Evolutionary conservation across 768 basidiomycete genomes (phyloP).

Genomic region (Leccinum olivaceopallidum): DNA sequence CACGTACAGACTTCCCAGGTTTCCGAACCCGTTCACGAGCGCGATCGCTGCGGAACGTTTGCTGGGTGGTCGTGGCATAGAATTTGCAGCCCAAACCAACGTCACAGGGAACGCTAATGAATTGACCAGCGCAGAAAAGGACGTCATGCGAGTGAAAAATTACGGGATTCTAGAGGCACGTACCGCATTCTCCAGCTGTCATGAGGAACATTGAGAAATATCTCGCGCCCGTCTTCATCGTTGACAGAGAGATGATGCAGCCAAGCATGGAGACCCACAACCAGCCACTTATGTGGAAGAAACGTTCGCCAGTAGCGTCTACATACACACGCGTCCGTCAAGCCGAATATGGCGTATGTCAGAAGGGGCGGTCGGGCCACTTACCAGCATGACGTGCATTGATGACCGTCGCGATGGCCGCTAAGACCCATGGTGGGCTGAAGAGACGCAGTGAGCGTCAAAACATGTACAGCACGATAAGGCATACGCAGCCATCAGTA

Average conservation of each 20-base stretch:
- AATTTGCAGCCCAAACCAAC: constrained; percentile 62
- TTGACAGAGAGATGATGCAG: constrained; percentile 57
- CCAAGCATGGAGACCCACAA: constrained; percentile 66
- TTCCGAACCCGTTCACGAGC: constrained; percentile 62
- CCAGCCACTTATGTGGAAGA: constrained; percentile 55
- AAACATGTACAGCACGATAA: not conserved
- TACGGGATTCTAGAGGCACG: not conserved
- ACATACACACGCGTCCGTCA: not conserved
- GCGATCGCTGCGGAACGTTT: constrained; percentile 55
- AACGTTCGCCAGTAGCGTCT: constrained; percentile 65
- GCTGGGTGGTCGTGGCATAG: constrained; percentile 59
- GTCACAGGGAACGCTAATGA: constrained; percentile 42
- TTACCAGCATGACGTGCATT: constrained; percentile 57
- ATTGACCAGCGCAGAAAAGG: not conserved
- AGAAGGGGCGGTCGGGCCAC: not conserved
- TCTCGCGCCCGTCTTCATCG: constrained; percentile 49
- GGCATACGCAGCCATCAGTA: constrained; percentile 61
- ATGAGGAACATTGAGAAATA: constrained; percentile 56
- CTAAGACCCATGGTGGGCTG: constrained; percentile 67
- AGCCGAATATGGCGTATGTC: not conserved
- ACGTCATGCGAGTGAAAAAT: not conserved
- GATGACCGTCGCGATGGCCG: constrained; percentile 43
- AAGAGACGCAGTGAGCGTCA: not conserved
- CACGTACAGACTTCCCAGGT: constrained; percentile 56
- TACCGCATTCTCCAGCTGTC: constrained; percentile 46